Base-by-base conservation (phyloP, 164 flowering plant species). In the Brasenia schreberi region DNA sequence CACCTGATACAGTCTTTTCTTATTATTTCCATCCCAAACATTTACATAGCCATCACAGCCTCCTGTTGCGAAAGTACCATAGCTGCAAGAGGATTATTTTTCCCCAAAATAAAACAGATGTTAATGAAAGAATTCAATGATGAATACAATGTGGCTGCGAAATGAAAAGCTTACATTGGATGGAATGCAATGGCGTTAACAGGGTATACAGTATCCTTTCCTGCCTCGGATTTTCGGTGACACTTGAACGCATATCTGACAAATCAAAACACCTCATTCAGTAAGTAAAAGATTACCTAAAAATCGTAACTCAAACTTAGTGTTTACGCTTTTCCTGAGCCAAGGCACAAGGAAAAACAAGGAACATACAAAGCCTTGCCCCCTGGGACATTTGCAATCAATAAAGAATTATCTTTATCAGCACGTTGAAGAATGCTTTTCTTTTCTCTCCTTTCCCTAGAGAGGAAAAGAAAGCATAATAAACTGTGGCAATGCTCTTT, bases 171-270 rank as follows among this genome's bases (percentile, higher is more conserved):
- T 87, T 77, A 92, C 97, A 95, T 82, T 5, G 97, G 97, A 71
- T 95, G 99, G 79, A 89, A 95, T 9, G 97, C 95, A 76, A 86
- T 89, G 14, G 97, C 84, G 74, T 91, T 91, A 44, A 91, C 97
- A 66, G 96, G 93, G 77, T 87, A 94, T 52, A 94, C 97, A 62
- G 85, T 85, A 75, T 94, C 97, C 73, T 87, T 81, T 81, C 97
- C 97, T 64, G 90, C 96, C 74, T 92, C 97, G 42, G 97, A 85
- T 75, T 90, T 88, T 63, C 97, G 82, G 70, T 95, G 97, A 75
- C 99, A 95, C 78, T 95, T 95, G 72, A 95, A 95, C 65, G 97
- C 99, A 73, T 95, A 95, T 69, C 99, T 95, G 83, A 33, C 74
- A 80, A 61, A 7, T 18, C 19, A 61, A 16, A 23, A 61, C 63